Conservation (phyloP, 2,329 filamentous ascomycete species). For the Pleoardoris graminearum region DNA sequence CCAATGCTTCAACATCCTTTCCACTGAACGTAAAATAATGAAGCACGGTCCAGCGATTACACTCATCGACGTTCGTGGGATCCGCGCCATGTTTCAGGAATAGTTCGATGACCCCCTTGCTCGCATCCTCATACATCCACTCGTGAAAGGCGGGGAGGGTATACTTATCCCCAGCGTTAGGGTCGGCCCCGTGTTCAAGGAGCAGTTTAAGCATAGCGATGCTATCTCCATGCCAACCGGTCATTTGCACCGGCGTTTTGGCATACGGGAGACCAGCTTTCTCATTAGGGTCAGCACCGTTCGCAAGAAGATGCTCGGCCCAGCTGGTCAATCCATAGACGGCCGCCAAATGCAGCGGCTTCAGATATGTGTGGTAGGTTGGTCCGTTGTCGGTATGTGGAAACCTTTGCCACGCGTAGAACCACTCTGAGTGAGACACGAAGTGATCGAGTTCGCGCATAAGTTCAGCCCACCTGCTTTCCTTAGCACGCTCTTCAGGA, state of each 20-base stretch:
- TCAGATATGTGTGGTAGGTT: neutral
- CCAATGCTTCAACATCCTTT: neutral
- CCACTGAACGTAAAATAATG: neutral
- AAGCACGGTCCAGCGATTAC: neutral
- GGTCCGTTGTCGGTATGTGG: neutral
- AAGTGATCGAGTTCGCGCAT: constrained; percentile 16
- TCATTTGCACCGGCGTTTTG: neutral
- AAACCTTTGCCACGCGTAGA: constrained; percentile 10
- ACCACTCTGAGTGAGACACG: constrained; percentile 7
- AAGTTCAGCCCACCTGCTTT: constrained; percentile 15
- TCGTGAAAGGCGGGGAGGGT: constrained; percentile 4
- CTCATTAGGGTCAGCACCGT: constrained; percentile 1
- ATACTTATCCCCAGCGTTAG: constrained; percentile 1
- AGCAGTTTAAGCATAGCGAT: constrained; percentile 4
- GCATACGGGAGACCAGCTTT: neutral
- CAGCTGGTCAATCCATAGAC: constrained; percentile 13
- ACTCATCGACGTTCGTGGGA: neutral
- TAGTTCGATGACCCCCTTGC: constrained; percentile 12
- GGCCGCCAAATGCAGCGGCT: constrained; percentile 16
- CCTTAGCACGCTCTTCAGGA: constrained; percentile 11
- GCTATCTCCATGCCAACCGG: neutral
- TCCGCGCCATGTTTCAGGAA: neutral
- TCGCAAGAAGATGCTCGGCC: constrained; percentile 14
- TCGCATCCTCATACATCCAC: constrained; percentile 6
- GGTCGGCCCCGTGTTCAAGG: constrained; percentile 4